These are phyloP conservation scores for Thelonectria discophora DNA, from an alignment of 2,329 filamentous ascomycete species.

Conservation along the genomic window DNA sequence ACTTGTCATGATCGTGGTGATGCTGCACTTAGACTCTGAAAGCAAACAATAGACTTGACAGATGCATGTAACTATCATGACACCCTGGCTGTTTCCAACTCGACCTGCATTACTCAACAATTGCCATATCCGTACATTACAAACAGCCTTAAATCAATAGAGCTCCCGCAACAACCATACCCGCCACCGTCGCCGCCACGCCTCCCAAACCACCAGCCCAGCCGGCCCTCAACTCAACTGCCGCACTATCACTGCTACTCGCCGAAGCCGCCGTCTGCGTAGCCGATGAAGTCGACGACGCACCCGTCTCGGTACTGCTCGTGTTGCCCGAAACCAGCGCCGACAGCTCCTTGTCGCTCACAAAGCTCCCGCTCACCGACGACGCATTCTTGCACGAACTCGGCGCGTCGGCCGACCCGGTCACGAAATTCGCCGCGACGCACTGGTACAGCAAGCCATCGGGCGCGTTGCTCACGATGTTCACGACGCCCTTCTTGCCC, in stretches of 20 bases:
- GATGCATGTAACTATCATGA: not conserved
- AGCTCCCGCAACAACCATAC: slow-evolving; percentile 44
- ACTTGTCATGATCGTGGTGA: no score
- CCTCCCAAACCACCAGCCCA: slow-evolving; percentile 38
- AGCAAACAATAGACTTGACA: not conserved
- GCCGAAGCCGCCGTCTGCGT: slow-evolving; percentile 35
- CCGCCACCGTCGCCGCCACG: slow-evolving; percentile 35
- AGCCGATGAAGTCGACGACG: slow-evolving; percentile 24
- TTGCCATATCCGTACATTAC: not conserved
- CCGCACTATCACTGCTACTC: slow-evolving; percentile 37
- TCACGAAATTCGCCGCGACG: slow-evolving; percentile 64
- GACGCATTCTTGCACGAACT: slow-evolving; percentile 50
- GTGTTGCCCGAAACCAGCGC: slow-evolving; percentile 42
- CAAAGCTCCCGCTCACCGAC: slow-evolving; percentile 45
- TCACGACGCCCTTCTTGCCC: slow-evolving; percentile 64
- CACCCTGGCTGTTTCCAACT: not conserved
- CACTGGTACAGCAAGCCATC: slow-evolving; percentile 69
- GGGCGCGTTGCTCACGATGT: slow-evolving; percentile 59
- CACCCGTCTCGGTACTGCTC: slow-evolving; percentile 13
- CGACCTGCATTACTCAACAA: not conserved
- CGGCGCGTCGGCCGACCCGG: slow-evolving; percentile 46
- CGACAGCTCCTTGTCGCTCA: slow-evolving; percentile 46
- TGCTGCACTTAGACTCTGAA: not conserved
- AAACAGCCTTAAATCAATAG: slow-evolving; percentile 40
- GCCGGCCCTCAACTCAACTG: slow-evolving; percentile 34